Conservation (phyloP, 805 yeast species). For the Saccharomycopsis fodiens region DNA sequence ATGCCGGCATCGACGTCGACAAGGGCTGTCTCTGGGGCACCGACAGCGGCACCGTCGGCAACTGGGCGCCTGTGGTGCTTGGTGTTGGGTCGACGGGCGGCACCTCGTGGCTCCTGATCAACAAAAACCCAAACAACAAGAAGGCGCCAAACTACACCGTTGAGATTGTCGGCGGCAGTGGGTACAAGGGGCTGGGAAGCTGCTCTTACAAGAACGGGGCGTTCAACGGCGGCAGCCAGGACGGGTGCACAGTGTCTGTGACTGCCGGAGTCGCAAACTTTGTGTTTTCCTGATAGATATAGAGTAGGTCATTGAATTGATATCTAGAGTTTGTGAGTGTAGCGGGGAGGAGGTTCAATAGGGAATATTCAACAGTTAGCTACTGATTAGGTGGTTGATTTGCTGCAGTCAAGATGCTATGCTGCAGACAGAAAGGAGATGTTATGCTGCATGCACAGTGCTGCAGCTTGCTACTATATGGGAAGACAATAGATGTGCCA, state of each 20-base stretch:
- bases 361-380: too few relatives aligned
- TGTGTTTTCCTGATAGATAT: slow-evolving; percentile 1
- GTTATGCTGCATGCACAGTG: too few relatives aligned
- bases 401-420: too few relatives aligned
- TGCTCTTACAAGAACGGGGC: slow-evolving; percentile 77
- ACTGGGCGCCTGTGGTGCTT: slow-evolving; percentile 95
- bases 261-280: not conserved
- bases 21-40: slow-evolving; percentile 96
- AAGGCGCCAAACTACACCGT: slow-evolving; percentile 64
- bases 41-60: slow-evolving; percentile 78
- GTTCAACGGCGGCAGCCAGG: slow-evolving; percentile 41
- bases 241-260: slow-evolving; percentile 4
- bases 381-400: too few relatives aligned
- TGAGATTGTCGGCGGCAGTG: slow-evolving; percentile 67
- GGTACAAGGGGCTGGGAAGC: slow-evolving; percentile 52
- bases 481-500: too few relatives aligned
- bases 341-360: too few relatives aligned
- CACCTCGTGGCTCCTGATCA: slow-evolving; percentile 74
- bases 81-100: slow-evolving; percentile 85
- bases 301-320: not conserved
- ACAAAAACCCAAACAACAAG: slow-evolving; percentile 89
- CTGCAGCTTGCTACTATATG: too few relatives aligned
- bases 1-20: slow-evolving; percentile 83
- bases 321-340: not conserved
- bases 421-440: too few relatives aligned